These are phyloP conservation scores for Hanseniaspora pseudoguilliermondii DNA, from an alignment of 805 yeast genomes.

Conservation along the genomic window DNA sequence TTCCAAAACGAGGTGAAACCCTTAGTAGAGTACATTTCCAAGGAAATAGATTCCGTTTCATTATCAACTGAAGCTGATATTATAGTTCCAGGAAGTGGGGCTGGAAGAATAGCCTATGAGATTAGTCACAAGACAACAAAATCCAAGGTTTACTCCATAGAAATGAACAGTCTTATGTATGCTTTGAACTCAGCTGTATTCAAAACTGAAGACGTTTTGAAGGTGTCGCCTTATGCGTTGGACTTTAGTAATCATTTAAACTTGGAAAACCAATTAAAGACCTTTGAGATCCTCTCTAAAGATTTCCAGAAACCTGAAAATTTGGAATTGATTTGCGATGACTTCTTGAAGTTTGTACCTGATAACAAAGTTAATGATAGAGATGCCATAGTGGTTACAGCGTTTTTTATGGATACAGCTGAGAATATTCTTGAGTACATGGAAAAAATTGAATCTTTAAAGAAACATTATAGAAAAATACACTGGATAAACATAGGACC, in stretches of 20 bases:
- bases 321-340: constrained; percentile 41
- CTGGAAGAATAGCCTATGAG: constrained; percentile 65
- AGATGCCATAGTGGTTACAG: constrained; percentile 46
- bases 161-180: constrained; percentile 65
- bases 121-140: constrained; percentile 31
- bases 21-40: constrained; percentile 38
- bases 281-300: constrained; percentile 22
- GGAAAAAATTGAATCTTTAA: constrained; percentile 42
- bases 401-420: constrained; percentile 85
- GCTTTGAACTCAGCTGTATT: constrained; percentile 51
- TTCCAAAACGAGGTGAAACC: constrained; percentile 42
- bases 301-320: constrained; percentile 33
- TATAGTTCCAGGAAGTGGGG: constrained; percentile 79
- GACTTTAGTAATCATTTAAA: constrained; percentile 53
- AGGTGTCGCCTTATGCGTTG: constrained; percentile 44
- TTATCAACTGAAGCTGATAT: constrained; percentile 35
- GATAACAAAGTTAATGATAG: constrained; percentile 24
- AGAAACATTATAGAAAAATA: constrained; percentile 30
- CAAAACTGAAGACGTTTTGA: constrained; percentile 18
- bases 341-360: constrained; percentile 45
- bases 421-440: constrained; percentile 70
- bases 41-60: constrained; percentile 13
- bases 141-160: constrained; percentile 56
- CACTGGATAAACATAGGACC: constrained; percentile 91
- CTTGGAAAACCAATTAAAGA: constrained; percentile 39